These are phyloP conservation scores for Teratosphaeria pseudoeucalypti DNA, from an alignment of 2,329 filamentous ascomycete species.

Conservation along the genomic window DNA sequence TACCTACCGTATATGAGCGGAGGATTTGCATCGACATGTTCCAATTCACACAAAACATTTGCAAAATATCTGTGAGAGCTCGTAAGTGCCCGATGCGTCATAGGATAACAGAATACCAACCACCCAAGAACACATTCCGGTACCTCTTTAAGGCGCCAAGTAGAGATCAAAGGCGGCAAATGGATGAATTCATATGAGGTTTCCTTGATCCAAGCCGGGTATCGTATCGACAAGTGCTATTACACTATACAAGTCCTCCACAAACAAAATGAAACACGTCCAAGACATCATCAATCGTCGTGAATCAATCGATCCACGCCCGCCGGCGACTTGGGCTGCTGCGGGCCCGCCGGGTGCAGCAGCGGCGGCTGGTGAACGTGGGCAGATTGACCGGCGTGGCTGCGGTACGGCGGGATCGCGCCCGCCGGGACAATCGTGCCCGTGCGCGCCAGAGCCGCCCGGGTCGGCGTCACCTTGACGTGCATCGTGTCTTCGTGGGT, in stretches of 20 bases:
- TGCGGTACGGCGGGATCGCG: background rate
- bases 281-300: background rate
- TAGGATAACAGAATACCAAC: too few species aligned
- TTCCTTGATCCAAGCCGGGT: background rate
- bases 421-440: background rate
- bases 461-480: conserved; percentile 1
- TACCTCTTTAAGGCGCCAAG: too few species aligned
- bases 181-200: background rate
- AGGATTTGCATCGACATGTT: too few species aligned
- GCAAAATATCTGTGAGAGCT: too few species aligned
- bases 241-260: background rate
- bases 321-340: background rate
- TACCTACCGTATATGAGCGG: too few species aligned
- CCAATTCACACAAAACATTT: too few species aligned
- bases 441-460: background rate
- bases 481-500: conserved; percentile 1
- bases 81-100: too few species aligned
- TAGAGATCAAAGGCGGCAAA: background rate
- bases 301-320: background rate
- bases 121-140: too few species aligned
- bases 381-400: background rate
- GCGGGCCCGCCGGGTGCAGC: background rate
- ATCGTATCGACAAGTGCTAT: background rate
- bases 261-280: background rate
- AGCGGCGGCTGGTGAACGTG: background rate